Evolutionary conservation across 176 grass and related monocot genomes (phyloP).

Genomic region (Tuctoria greenei): DNA sequence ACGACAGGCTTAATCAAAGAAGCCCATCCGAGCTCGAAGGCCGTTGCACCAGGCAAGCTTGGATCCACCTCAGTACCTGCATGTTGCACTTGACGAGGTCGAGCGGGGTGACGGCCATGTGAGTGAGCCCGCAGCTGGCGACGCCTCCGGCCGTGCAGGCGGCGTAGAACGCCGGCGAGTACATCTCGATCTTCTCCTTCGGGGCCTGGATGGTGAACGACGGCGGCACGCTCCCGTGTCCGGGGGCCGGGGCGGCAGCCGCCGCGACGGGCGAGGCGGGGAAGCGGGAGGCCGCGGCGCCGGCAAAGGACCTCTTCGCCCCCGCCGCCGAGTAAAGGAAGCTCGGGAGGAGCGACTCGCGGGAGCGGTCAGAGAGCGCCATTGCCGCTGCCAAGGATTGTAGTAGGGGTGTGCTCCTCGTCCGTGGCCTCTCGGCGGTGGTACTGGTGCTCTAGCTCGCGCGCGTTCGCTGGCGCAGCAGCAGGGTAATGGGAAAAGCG

Average conservation of each 20-base stretch:
- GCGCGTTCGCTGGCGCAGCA: constrained; percentile 19
- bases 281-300: constrained; percentile 22
- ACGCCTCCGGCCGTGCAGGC: constrained; percentile 83
- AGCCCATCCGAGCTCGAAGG: too few species aligned
- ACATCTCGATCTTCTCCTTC: constrained; percentile 65
- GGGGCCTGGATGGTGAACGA: constrained; percentile 37
- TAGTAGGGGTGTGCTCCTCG: constrained; percentile 13
- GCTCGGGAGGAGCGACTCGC: constrained; percentile 53
- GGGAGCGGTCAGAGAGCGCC: constrained; percentile 50
- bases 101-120: constrained; percentile 89
- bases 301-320: constrained; percentile 29
- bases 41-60: too few species aligned
- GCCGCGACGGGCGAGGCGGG: not conserved
- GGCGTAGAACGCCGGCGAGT: constrained; percentile 85
- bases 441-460: constrained; percentile 17
- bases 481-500: not conserved
- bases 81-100: constrained; percentile 97
- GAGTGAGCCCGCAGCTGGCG: constrained; percentile 92
- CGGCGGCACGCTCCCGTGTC: not conserved
- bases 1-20: too few species aligned
- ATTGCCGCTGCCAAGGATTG: constrained; percentile 31
- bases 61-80: constrained; percentile 48
- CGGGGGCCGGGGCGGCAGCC: constrained; percentile 7
- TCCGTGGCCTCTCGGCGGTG: not conserved
- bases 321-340: constrained; percentile 55